Evolutionary conservation across 768 basidiomycete species (phyloP).

Genomic region (Pleurotus citrinopileatus): DNA sequence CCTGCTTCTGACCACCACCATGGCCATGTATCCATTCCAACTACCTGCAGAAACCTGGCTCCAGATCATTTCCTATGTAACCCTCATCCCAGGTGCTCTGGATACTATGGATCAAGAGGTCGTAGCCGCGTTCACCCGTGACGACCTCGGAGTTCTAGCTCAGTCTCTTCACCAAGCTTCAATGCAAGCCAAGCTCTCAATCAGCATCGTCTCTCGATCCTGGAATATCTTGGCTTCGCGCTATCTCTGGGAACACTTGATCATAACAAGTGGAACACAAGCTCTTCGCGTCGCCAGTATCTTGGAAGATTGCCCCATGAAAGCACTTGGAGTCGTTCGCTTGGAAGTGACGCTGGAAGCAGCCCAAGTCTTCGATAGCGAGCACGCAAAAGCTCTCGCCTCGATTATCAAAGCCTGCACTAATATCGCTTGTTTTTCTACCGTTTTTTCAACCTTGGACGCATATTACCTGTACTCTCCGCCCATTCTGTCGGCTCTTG

Average conservation of each 20-base stretch:
- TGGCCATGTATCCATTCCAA: not conserved
- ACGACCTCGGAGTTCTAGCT: slow-evolving; percentile 19
- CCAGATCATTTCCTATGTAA: slow-evolving; percentile 20
- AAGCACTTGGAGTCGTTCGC: slow-evolving; percentile 20
- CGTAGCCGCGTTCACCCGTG: slow-evolving; percentile 23
- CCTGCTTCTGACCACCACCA: not conserved
- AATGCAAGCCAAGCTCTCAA: slow-evolving; percentile 19
- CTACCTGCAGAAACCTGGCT: slow-evolving; percentile 26
- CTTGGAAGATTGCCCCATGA: slow-evolving; percentile 2
- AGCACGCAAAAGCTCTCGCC: slow-evolving; percentile 18
- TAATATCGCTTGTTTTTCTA: slow-evolving; percentile 23
- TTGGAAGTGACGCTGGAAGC: slow-evolving; percentile 23
- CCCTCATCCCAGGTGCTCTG: slow-evolving; percentile 21
- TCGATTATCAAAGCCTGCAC: slow-evolving; percentile 20
- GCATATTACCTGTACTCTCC: slow-evolving; percentile 12
- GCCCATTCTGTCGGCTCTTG: slow-evolving; percentile 9
- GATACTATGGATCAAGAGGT: slow-evolving; percentile 18
- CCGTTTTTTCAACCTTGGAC: slow-evolving; percentile 16
- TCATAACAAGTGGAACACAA: slow-evolving; percentile 20
- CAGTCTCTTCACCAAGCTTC: slow-evolving; percentile 15
- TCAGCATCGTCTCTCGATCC: slow-evolving; percentile 19
- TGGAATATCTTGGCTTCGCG: slow-evolving; percentile 18
- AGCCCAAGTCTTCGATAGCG: slow-evolving; percentile 17
- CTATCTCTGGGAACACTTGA: slow-evolving; percentile 19
- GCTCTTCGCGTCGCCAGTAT: slow-evolving; percentile 15